A percentile compares a stretch with the other conserved stretches of the same genome.
Conservation (phyloP, 1,284 basidiomycete species). For the Pulveroboletus sp. region DNA sequence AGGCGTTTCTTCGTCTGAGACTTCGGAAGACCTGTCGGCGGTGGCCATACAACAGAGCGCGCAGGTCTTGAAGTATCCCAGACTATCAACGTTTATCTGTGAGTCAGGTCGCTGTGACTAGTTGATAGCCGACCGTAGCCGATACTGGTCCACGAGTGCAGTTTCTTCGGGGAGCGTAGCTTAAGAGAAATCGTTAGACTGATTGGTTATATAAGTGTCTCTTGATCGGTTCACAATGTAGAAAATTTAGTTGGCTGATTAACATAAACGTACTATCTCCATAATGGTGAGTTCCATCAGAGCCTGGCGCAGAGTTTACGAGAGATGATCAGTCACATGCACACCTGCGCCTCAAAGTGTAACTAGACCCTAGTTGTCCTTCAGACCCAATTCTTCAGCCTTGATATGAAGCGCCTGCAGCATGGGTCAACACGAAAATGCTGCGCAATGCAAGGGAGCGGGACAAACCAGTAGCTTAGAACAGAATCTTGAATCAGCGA, state of each 20-base stretch:
- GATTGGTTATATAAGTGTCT: background rate
- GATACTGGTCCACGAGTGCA: too few species aligned
- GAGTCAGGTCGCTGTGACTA: too few species aligned
- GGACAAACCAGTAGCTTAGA: slow-evolving; percentile 9
- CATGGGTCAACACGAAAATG: background rate
- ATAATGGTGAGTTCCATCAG: too few species aligned
- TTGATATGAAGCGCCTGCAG: slow-evolving; percentile 11
- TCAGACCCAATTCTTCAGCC: slow-evolving; percentile 8
- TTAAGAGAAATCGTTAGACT: too few species aligned
- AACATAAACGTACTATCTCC: background rate
- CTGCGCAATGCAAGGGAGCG: background rate
- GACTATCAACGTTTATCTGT: background rate
- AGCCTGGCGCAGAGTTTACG: too few species aligned
- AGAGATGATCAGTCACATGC: too few species aligned
- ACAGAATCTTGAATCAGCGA: slow-evolving; percentile 7
- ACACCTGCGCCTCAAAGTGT: background rate
- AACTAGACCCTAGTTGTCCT: background rate
- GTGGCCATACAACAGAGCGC: background rate
- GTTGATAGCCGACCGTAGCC: too few species aligned
- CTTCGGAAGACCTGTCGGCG: background rate
- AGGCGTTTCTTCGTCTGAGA: background rate
- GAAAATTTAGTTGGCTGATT: background rate
- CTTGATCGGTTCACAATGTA: background rate
- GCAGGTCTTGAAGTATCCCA: background rate
- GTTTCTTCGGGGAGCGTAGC: too few species aligned